Base-by-base conservation (phyloP, 345 rosid species). In the Populus pruinosa region DNA sequence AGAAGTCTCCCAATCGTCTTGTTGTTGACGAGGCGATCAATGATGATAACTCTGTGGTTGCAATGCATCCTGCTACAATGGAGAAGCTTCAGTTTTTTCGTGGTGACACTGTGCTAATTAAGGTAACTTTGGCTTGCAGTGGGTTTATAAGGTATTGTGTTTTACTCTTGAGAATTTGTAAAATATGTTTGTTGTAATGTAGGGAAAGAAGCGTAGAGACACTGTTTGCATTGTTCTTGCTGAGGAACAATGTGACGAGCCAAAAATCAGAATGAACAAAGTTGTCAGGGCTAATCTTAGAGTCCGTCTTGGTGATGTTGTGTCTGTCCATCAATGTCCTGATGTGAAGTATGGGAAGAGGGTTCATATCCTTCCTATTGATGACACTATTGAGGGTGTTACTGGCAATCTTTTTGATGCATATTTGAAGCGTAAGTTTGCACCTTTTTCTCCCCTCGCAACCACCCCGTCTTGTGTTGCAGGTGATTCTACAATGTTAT, bases 121-220 rank as follows among this genome's bases (percentile, higher is more conserved):
- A 83, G 83, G 83, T 77, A 39, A 69, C 21, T 33, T 56, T 63
- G 5, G 4, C 20, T 23, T 47, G 23, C 25, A 8, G 5, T 62
- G 9, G 16, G 16, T 55, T 21, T 64, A 3, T 64, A 56, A 21
- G 35, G 56, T n/a, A 14, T 27, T 75, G 27, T 25, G 8, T 71
- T 71, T 49, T 71, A 4, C 41, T 50, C 27, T 50, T 38, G 23
- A n/a, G 68, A 56, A 76, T 39, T 61, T 36, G 11, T 13, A 67
- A 8, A 7, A 55, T 39, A 5, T 55, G 7, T 13, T 68, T 69
- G 70, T 72, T 50, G 62, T 50, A 43, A 44, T 44, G 16, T 75
- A 85, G 83, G 87, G 85, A 4, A 85, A 77, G 83, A 85, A 85
- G 77, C 36, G 85, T 74, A 82, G 41, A 62, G 87, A 82, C 70